Evolutionary conservation across 2,329 filamentous ascomycete species (phyloP), one percentile per base, ranked within the genome.

Genomic region (Diaporthe citri): DNA sequence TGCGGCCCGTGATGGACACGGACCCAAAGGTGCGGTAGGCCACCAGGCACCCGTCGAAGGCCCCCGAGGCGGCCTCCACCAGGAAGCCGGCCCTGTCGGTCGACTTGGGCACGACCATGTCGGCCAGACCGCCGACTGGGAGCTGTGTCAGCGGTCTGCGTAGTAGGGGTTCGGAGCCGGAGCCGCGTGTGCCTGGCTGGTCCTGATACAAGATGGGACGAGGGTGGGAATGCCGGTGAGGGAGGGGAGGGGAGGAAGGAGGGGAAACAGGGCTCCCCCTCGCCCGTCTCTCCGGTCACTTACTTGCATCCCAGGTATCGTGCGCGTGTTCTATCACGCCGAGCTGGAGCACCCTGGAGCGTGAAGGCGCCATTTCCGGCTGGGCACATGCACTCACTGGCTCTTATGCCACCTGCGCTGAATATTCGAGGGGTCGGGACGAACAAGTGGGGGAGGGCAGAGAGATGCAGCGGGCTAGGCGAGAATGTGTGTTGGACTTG

Each of bases 11-110:
- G 74, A 92, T 86, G 17, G 80, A 80, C 56, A 90, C 85, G 43
- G 92, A 94, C 59, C 83, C 83, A 79, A 95, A 95, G 20, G 93
- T 96, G 72, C 94, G 90, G 84, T 93, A 97, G 39, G 89, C 88
- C 51, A 89, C 92, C 28, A 89, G 80, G 43, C 92, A 89, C 76
- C 90, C 92, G 77, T 94, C 90, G n/a, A 95, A 86, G 43, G 87
- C 86, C 28, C 93, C 93, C 28, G 89, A 87, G 66, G 85, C 85
- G 82, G 90, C 92, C 85, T 96, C 93, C 64, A 89, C 82, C 71
- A 96, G 84, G 83, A 97, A 96, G 25, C 91, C 91, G 28, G 84
- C 82, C 72, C 94, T 91, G 82, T 88, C 90, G 28, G 85, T 91
- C 13, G 94, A 87, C 76, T 86, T 85, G 10, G 94, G 91, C 20